These are phyloP conservation scores for Apostasia shenzhenica DNA, from an alignment of 106 monocot species.

Conservation along the genomic window DNA sequence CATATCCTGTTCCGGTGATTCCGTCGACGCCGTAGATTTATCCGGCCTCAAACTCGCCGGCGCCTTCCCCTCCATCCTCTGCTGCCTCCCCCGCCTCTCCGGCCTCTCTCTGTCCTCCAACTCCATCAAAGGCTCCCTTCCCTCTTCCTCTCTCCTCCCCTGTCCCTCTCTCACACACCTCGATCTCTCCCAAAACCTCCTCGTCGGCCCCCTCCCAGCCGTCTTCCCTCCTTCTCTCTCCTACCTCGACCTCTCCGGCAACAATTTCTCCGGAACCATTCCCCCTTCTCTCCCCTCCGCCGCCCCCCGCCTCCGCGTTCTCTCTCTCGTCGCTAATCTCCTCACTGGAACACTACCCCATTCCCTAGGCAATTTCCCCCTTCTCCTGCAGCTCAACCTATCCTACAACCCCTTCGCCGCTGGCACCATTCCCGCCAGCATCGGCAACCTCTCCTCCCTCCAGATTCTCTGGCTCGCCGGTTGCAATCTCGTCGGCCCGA, in stretches of 20 bases:
- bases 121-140: slow-evolving; percentile 39
- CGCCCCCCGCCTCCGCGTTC: slow-evolving; percentile 24
- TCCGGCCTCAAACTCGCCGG: slow-evolving; percentile 22
- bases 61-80: slow-evolving; percentile 35
- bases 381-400: slow-evolving; percentile 34
- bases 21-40: slow-evolving; percentile 20
- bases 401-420: slow-evolving; percentile 40
- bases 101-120: slow-evolving; percentile 46
- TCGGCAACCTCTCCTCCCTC: slow-evolving; percentile 24
- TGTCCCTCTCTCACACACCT: slow-evolving; percentile 40
- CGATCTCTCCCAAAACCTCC: slow-evolving; percentile 50
- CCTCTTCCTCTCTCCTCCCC: slow-evolving; percentile 24
- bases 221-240: slow-evolving; percentile 25
- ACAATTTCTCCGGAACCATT: slow-evolving; percentile 59
- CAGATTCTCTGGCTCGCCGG: slow-evolving; percentile 33
- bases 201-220: slow-evolving; percentile 36
- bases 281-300: slow-evolving; percentile 27
- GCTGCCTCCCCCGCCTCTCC: slow-evolving; percentile 36
- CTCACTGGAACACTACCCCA: slow-evolving; percentile 17
- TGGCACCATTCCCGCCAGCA: slow-evolving; percentile 13
- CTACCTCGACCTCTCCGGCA: slow-evolving; percentile 46
- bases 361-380: slow-evolving; percentile 19
- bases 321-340: slow-evolving; percentile 38
- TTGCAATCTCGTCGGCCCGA: slow-evolving; percentile 39
- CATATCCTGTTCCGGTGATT: slow-evolving; percentile 15